Base-by-base conservation (phyloP, 2,329 filamentous ascomycete genomes). In the Trichoderma koningii region DNA sequence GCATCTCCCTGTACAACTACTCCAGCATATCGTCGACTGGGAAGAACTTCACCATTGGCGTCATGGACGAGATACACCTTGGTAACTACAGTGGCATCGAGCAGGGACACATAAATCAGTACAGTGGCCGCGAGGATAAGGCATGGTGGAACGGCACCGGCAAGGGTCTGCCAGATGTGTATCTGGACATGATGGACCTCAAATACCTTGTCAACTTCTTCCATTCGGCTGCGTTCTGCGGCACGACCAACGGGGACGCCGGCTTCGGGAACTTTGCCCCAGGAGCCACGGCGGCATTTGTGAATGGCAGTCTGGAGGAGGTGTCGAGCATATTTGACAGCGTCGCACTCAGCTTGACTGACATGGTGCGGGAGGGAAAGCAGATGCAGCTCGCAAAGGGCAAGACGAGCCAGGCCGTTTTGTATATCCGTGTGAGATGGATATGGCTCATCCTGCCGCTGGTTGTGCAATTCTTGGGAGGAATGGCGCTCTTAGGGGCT, bases 391-490 rank as follows among this genome's bases (percentile, higher is more conserved):
- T n/a, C 3, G 55, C 44, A 34, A 42, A 51, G n/a, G 56, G 47
- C 17, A 23, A 19, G 15, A 61, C 47, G 1, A 61, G 56, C 5
- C 34, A 61, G 47, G 12, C 57, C 7, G 57, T 61, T 4, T 34
- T 61, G 9, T 61, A 51, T n/a, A 52, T 61, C 2, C 56, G 47
- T 4, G 57, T 61, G 3, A 45, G 34, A 5, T 60, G 57, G 57
- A 23, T 26, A 7, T 52, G 57, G 57, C 57, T 51, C 47, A 51
- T 61, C 34, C 19, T 61, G 21, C 47, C 47, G 15, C 34, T 61
- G 41, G 17, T 19, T 6, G 47, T 44, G 12, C 57, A 61, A 5
- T 28, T 61, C 15, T 3, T 52, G 1, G 57, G 47, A 7, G 17
- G 17, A 1, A 42, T 51, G n/a, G 57, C 57, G 21, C 17, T 61